phyloP scores from a whole-genome alignment of 352 stramenopile genomes.

The Elongisporangium anandrum region DNA sequence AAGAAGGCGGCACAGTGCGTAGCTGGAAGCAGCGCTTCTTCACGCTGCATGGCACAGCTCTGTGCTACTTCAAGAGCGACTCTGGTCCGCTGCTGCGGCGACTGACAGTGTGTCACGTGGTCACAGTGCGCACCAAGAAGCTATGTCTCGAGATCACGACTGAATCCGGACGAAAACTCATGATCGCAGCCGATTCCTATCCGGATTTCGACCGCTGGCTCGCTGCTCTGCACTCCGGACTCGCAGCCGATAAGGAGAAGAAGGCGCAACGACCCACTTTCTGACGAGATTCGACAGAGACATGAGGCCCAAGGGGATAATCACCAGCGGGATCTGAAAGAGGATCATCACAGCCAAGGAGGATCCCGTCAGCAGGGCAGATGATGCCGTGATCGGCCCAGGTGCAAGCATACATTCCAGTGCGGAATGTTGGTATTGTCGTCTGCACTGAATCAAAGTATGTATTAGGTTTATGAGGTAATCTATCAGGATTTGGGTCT shows the following conservation, averaged over 20 bases:
- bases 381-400: background rate
- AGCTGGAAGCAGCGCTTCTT: conserved; percentile 85
- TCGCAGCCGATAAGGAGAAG: conserved; percentile 36
- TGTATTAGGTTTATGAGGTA: background rate
- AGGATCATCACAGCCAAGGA: background rate
- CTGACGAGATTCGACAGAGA: background rate
- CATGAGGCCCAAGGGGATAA: background rate
- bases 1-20: conserved; percentile 79
- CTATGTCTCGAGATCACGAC: conserved; percentile 78
- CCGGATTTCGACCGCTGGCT: conserved; percentile 68
- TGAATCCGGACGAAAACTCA: conserved; percentile 63
- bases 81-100: conserved; percentile 61
- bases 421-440: background rate
- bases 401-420: background rate
- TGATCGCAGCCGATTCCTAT: conserved; percentile 67
- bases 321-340: background rate
- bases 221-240: conserved; percentile 46
- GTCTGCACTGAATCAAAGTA: background rate
- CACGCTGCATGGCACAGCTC: conserved; percentile 62
- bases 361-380: background rate
- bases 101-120: conserved; percentile 66
- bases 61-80: conserved; percentile 85
- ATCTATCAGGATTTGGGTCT: background rate
- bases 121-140: conserved; percentile 55
- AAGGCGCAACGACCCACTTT: conserved; percentile 9